A percentile compares a stretch with the other conserved stretches of the same genome.
Conservation (phyloP, 2,329 filamentous ascomycete species). For the Apiospora saccharicola region DNA sequence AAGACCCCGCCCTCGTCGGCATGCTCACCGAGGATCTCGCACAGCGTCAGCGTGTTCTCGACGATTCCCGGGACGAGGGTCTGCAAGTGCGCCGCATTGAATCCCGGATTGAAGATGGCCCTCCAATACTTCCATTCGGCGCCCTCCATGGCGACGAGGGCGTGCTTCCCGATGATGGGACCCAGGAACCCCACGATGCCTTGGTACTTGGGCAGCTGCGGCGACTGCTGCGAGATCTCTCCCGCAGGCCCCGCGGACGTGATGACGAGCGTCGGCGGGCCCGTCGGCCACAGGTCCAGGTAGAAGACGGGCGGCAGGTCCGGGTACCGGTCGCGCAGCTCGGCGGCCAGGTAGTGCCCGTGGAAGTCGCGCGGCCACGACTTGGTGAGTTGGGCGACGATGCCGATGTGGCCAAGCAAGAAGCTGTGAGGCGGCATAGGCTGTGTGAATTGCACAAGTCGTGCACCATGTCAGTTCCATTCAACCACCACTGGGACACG, state of each 20-base stretch:
- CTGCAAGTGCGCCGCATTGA: constrained; percentile 46
- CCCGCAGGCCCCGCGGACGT: constrained; percentile 7
- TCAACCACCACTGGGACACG: too few relatives aligned
- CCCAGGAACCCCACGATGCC: constrained; percentile 9
- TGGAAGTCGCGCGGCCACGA: constrained; percentile 10
- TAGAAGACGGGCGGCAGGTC: constrained; percentile 21
- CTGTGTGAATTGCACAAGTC: background rate
- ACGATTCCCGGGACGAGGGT: constrained; percentile 46
- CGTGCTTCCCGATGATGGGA: constrained; percentile 38
- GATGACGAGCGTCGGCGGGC: constrained; percentile 22
- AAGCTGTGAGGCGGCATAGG: constrained; percentile 22
- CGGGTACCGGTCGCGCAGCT: constrained; percentile 30
- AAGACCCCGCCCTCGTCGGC: constrained; percentile 43
- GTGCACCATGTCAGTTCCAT: background rate
- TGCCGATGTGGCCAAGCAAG: constrained; percentile 12
- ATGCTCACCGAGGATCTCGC: constrained; percentile 37
- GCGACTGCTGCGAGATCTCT: constrained; percentile 22
- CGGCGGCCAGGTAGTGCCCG: constrained; percentile 25
- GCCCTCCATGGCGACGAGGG: constrained; percentile 40
- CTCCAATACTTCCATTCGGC: constrained; percentile 32
- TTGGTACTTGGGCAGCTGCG: constrained; percentile 20
- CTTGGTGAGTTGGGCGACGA: constrained; percentile 21
- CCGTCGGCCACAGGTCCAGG: constrained; percentile 25
- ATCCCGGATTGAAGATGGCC: constrained; percentile 46
- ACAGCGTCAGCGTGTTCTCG: constrained; percentile 47